Percentiles rank a stretch among this genome's conserved stretches.
Conservation (phyloP, 352 stramenopile genomes). For the Phytophthora gonapodyides region DNA sequence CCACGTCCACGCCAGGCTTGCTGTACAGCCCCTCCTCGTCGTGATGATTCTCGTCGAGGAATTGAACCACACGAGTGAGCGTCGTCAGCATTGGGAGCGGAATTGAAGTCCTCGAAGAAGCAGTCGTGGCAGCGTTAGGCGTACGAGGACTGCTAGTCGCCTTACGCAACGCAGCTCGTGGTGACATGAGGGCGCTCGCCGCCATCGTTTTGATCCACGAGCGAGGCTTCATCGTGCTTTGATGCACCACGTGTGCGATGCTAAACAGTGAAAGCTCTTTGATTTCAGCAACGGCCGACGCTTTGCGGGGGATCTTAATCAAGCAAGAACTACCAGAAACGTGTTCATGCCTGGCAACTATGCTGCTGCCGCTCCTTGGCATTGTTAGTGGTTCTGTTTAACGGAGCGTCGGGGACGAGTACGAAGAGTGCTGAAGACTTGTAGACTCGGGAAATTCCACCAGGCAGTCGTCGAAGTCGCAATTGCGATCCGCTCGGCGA, state of each 20-base stretch:
- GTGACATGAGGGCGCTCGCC: constrained; percentile 25
- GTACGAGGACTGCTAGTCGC: constrained; percentile 11
- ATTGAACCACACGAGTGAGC: constrained; percentile 49
- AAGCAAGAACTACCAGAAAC: not conserved
- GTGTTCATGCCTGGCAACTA: too few relatives aligned
- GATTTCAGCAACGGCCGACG: constrained; percentile 24
- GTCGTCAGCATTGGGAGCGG: constrained; percentile 37
- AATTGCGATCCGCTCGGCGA: constrained; percentile 44
- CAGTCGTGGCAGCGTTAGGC: not conserved
- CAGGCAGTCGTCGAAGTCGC: constrained; percentile 59
- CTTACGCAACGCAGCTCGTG: constrained; percentile 25
- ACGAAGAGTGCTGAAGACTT: not conserved
- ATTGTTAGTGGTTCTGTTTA: not conserved
- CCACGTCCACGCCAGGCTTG: constrained; percentile 28
- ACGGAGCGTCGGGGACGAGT: constrained; percentile 6
- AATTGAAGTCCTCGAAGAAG: constrained; percentile 22
- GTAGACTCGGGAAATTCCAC: constrained; percentile 11
- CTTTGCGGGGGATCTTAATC: constrained; percentile 10
- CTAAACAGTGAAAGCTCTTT: not conserved
- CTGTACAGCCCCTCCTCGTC: constrained; percentile 60
- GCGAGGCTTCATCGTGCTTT: constrained; percentile 27
- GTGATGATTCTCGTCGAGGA: constrained; percentile 47
- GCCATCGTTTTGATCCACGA: constrained; percentile 36
- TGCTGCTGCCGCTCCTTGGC: not conserved
- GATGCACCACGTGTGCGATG: not conserved